Evolutionary conservation across 371 early-diverging fungal genomes (phyloP), one percentile per base, ranked within the genome.

Genomic region (Aphelidium insulamus): DNA sequence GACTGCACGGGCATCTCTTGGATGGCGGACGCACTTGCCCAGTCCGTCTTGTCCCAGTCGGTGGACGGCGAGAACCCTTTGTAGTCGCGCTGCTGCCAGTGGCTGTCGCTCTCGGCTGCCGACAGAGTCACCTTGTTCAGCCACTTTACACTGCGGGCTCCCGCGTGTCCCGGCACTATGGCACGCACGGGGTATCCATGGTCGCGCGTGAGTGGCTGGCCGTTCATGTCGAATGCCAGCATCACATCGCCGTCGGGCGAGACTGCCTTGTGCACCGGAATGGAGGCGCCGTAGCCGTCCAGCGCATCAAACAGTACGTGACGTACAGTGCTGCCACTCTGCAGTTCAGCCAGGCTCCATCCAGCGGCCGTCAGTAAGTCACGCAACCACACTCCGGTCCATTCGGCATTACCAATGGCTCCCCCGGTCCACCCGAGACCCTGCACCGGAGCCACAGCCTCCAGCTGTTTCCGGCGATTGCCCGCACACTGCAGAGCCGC

Each of bases 211-310:
- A 86, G 48, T 15, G 52, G 46, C 38, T 60, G 54, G 20, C 84
- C 83, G 48, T 86, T 86, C 80, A 82, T 80, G 44, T 71, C 69
- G 32, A 72, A 78, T n/a, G 83, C 80, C 4, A 85, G 49, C n/a
- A 85, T 30, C 19, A 81, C 69, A 45, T 79, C 81, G 34, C 69
- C 70, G 26, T 50, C 45, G 12, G 69, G 60, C 36, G 69, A 64
- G 52, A 79, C 50, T 9, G 57, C 77, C 38, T 72, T 68, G 37
- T 62, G 54, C 11, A 70, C 44, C 14, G 78, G 63, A 16, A 86
- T 56, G 7, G 72, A 70, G 22, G 78, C 72, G 31, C 81, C 83
- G 43, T 86, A 86, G 28, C 59, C 69, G 36, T 81, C 77, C 11
- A 55, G 47, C 1, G 66, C 69, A 28, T 66, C 59, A 44, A 85